Percentiles rank a stretch among this genome's conserved stretches.
Evolutionary conservation across 768 basidiomycete species (phyloP).

Genomic region (Lactifluus piperatus): DNA sequence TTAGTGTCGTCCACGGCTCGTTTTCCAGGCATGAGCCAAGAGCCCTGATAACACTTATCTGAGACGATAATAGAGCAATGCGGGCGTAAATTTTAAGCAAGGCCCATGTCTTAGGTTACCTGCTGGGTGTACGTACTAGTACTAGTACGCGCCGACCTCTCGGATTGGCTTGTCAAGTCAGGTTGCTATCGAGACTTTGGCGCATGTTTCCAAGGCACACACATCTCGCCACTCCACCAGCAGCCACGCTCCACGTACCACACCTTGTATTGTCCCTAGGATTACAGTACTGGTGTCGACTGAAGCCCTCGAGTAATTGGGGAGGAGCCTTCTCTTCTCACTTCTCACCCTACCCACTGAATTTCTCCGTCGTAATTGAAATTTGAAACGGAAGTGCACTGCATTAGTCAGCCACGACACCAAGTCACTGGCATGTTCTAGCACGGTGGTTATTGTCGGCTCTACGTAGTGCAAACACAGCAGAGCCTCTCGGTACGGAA

Average conservation of each 20-base stretch:
- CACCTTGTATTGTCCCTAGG: neutral
- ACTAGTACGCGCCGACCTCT: neutral
- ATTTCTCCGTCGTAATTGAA: neutral
- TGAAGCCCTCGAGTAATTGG: neutral
- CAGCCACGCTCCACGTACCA: neutral
- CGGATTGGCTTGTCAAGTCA: neutral
- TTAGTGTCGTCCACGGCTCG: too few relatives aligned
- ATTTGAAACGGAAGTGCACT: neutral
- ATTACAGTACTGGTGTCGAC: neutral
- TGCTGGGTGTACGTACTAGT: neutral
- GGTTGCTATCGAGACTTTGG: neutral
- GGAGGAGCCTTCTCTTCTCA: neutral
- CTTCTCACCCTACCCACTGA: neutral
- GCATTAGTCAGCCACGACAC: neutral
- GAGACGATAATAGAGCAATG: neutral
- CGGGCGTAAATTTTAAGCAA: neutral
- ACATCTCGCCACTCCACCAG: neutral
- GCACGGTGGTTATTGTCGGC: too few relatives aligned
- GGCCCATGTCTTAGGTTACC: neutral
- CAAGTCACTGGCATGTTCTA: too few relatives aligned
- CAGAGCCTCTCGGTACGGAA: neutral
- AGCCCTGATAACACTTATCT: neutral
- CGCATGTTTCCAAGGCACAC: neutral
- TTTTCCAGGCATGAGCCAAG: neutral
- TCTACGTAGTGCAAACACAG: neutral